A percentile compares a stretch with the other conserved stretches of the same genome.
Evolutionary conservation across 2,329 filamentous ascomycete genomes (phyloP).

Genomic region (Sporothrix luriei): DNA sequence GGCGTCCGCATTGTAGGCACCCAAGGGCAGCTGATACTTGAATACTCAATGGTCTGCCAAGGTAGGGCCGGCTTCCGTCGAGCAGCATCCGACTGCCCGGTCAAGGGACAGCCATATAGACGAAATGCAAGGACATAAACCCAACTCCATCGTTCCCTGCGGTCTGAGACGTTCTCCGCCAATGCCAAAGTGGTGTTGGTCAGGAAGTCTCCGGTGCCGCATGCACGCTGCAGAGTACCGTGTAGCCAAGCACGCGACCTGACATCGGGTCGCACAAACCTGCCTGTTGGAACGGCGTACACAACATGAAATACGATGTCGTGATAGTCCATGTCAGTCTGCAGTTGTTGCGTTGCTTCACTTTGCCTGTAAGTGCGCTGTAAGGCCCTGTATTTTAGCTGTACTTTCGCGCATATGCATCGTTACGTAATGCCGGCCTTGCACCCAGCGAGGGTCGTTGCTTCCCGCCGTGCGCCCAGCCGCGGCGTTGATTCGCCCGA

Average conservation of each 20-base stretch:
- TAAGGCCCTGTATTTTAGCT: background rate
- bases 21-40: background rate
- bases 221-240: background rate
- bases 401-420: background rate
- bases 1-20: too few relatives aligned
- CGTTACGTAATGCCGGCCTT: constrained; percentile 16
- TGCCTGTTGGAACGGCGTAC: background rate
- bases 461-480: constrained; percentile 22
- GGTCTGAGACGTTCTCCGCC: too few relatives aligned
- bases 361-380: background rate
- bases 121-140: too few relatives aligned
- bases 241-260: constrained; percentile 22
- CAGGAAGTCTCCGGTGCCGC: background rate
- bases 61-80: background rate
- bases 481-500: constrained; percentile 27
- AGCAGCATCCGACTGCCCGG: background rate
- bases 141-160: background rate
- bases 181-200: background rate
- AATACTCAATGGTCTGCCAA: constrained; percentile 8
- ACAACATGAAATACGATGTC: too few relatives aligned
- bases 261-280: background rate
- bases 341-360: background rate
- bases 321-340: background rate
- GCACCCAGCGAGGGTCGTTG: background rate
- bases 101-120: background rate